Conservation (phyloP, 768 basidiomycete genomes). For the Boletellus ananiceps region DNA sequence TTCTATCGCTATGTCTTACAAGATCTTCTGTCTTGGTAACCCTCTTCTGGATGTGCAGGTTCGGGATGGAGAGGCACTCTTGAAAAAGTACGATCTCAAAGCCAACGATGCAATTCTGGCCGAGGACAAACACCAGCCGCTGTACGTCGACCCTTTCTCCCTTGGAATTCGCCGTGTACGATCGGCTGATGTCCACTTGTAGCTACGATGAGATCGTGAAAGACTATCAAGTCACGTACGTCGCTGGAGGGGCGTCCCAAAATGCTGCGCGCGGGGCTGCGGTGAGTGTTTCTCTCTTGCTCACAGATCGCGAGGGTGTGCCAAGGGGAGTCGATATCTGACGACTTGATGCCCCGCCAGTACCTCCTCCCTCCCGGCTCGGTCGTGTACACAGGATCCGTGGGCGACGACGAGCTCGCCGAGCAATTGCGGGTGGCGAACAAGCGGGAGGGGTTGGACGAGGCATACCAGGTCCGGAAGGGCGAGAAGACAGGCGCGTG, state of each 20-base stretch:
- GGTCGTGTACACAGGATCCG: constrained; percentile 91
- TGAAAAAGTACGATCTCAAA: constrained; percentile 87
- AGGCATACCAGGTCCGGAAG: constrained; percentile 85
- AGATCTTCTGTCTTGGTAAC: constrained; percentile 89
- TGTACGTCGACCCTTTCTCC: constrained; percentile 43
- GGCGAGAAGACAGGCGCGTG: constrained; percentile 94
- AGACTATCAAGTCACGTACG: constrained; percentile 76
- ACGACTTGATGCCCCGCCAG: constrained; percentile 35
- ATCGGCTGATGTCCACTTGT: background rate
- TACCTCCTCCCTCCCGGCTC: constrained; percentile 85
- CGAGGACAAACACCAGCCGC: constrained; percentile 78
- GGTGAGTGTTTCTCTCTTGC: constrained; percentile 44
- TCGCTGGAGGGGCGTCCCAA: constrained; percentile 96
- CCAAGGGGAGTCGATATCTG: constrained; percentile 1
- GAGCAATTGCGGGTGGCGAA: constrained; percentile 87
- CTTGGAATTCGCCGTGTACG: background rate
- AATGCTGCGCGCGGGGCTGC: constrained; percentile 96
- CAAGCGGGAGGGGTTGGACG: constrained; percentile 82
- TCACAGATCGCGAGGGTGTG: too few relatives aligned
- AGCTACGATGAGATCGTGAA: constrained; percentile 89
- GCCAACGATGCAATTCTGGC: constrained; percentile 96
- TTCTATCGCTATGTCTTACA: constrained; percentile 46
- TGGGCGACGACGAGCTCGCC: constrained; percentile 90
- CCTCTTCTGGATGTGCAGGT: constrained; percentile 97
- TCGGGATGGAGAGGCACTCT: constrained; percentile 72